phyloP scores from a whole-genome alignment of 1,284 basidiomycete genomes.

The Omphalotus olearius region DNA sequence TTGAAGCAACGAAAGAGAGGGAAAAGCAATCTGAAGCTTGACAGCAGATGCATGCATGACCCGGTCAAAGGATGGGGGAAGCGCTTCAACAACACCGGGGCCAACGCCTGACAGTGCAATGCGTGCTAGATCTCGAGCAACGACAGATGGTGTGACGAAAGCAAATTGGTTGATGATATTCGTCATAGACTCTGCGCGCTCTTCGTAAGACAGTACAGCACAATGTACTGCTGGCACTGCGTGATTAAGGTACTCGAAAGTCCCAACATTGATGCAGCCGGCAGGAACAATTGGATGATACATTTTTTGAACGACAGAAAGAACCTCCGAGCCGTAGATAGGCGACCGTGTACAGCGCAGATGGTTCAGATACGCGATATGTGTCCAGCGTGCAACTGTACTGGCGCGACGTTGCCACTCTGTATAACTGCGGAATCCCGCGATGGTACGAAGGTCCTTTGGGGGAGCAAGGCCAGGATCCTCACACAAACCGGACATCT shows the following conservation, averaged over 20 bases:
- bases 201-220: constrained; percentile 61
- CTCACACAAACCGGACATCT: constrained; percentile 58
- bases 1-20: constrained; percentile 85
- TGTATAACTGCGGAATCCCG: constrained; percentile 64
- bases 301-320: constrained; percentile 41
- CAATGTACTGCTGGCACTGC: constrained; percentile 33
- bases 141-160: constrained; percentile 79
- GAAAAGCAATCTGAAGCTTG: constrained; percentile 92
- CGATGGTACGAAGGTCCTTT: constrained; percentile 72
- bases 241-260: constrained; percentile 38
- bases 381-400: constrained; percentile 60
- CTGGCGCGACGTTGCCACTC: constrained; percentile 52
- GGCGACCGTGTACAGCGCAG: constrained; percentile 66
- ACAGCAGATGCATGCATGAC: constrained; percentile 72
- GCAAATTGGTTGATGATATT: constrained; percentile 71
- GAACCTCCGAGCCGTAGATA: constrained; percentile 61
- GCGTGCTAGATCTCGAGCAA: constrained; percentile 72
- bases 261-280: constrained; percentile 34
- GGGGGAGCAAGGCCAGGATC: constrained; percentile 57
- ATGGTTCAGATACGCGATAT: constrained; percentile 72
- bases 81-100: constrained; percentile 24
- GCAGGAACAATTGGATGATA: constrained; percentile 52
- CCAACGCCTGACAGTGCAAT: constrained; percentile 50
- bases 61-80: constrained; percentile 52
- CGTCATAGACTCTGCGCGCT: constrained; percentile 56